Evolutionary conservation across 106 monocot genomes (phyloP).

Genomic region (Apostasia shenzhenica): DNA sequence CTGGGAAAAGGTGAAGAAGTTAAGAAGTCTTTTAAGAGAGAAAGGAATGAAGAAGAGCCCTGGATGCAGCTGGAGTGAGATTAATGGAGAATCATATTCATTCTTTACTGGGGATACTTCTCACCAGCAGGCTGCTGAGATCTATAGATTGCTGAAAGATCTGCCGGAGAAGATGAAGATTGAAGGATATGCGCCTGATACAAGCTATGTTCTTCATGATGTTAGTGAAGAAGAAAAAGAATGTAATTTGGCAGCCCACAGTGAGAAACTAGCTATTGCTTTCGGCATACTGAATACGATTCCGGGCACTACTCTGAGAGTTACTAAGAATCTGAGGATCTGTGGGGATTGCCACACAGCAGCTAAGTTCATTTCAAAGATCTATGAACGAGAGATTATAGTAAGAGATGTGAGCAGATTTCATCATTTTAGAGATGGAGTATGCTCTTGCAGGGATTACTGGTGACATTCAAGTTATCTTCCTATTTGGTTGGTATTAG

Average conservation of each 20-base stretch:
- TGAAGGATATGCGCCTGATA: constrained; percentile 33
- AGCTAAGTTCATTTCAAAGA: constrained; percentile 31
- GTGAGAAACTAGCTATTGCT: constrained; percentile 41
- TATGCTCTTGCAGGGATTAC: constrained; percentile 53
- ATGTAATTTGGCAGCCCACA: constrained; percentile 29
- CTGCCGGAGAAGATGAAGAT: constrained; percentile 51
- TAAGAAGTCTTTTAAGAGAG: constrained; percentile 30
- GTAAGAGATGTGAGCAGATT: constrained; percentile 31
- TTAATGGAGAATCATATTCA: constrained; percentile 33
- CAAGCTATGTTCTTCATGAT: constrained; percentile 33
- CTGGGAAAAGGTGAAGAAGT: constrained; percentile 32
- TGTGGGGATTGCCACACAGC: constrained; percentile 30
- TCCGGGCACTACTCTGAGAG: constrained; percentile 15
- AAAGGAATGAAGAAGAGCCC: constrained; percentile 36
- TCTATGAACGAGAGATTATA: constrained; percentile 29
- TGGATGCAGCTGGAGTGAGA: constrained; percentile 60
- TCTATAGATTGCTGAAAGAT: constrained; percentile 43
- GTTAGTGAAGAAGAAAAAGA: constrained; percentile 32
- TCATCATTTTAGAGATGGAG: constrained; percentile 44
- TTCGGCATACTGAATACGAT: constrained; percentile 31
- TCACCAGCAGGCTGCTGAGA: constrained; percentile 34
- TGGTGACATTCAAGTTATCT: constrained; percentile 18
- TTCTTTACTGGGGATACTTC: constrained; percentile 39
- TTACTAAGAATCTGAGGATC: constrained; percentile 37
- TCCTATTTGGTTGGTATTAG: no score